Evolutionary conservation across 2,329 filamentous ascomycete genomes (phyloP).

Genomic region (Nemania sp.): DNA sequence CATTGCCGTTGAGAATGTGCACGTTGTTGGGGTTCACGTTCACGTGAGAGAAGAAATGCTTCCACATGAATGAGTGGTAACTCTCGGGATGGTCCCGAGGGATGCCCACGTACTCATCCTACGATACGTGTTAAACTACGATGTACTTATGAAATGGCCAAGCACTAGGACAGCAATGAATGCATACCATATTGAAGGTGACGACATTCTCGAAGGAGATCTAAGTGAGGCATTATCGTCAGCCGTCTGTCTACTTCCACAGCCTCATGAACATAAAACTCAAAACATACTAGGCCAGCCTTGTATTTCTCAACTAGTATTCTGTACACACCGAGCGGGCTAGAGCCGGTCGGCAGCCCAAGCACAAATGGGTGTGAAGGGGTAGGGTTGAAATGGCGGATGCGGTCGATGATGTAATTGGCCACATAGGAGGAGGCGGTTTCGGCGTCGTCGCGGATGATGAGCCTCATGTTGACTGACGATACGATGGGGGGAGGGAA

Average conservation of each 20-base stretch:
- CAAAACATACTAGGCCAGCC: conserved; percentile 55
- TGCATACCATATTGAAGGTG: conserved; percentile 83
- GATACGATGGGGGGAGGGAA: too few species aligned
- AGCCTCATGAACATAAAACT: not conserved
- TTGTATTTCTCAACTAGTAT: conserved; percentile 73
- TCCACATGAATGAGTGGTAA: conserved; percentile 94
- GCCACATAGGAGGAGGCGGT: conserved; percentile 76
- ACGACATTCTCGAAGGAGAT: conserved; percentile 87
- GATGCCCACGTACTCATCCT: conserved; percentile 87
- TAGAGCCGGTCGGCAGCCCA: conserved; percentile 81
- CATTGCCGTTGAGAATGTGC: conserved; percentile 82
- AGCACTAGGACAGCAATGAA: not conserved
- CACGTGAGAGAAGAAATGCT: conserved; percentile 84
- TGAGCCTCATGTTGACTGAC: conserved; percentile 75
- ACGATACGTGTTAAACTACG: conserved; percentile 15
- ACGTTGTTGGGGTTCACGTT: conserved; percentile 82
- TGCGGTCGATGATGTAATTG: conserved; percentile 80
- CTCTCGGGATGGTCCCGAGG: conserved; percentile 81
- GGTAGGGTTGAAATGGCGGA: conserved; percentile 75
- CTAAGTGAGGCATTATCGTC: conserved; percentile 48
- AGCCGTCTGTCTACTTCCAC: conserved; percentile 7
- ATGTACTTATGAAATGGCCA: not conserved
- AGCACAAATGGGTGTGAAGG: conserved; percentile 76
- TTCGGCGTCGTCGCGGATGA: conserved; percentile 73
- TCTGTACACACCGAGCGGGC: conserved; percentile 76